Evolutionary conservation across 148 eudicot species (phyloP).

Genomic region (Silene latifolia): DNA sequence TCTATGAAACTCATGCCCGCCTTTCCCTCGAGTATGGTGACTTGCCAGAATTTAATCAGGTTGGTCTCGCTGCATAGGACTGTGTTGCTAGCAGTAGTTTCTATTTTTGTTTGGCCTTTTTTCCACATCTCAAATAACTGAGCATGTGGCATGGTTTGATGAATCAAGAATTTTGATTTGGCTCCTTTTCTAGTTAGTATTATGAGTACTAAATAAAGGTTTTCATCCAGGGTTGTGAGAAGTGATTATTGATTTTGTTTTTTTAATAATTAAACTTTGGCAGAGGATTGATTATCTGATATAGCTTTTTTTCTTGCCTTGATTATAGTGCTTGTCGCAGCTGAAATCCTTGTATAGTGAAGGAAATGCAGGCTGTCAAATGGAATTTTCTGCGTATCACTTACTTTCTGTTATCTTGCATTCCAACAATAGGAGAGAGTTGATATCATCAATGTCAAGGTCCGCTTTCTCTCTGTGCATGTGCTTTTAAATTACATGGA

Average conservation of each 20-base stretch:
- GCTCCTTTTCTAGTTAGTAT: not conserved
- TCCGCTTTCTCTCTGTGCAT: slow-evolving; percentile 12
- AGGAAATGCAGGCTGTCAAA: slow-evolving; percentile 75
- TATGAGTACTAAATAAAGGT: not conserved
- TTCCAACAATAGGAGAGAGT: slow-evolving; percentile 78
- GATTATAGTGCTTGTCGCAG: slow-evolving; percentile 88
- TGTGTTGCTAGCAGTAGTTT: not conserved
- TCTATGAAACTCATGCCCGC: slow-evolving; percentile 96
- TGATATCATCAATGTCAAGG: slow-evolving; percentile 91
- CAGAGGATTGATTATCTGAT: not conserved
- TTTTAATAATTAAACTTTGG: not conserved
- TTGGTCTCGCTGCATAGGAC: slow-evolving; percentile 23
- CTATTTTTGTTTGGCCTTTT: not conserved
- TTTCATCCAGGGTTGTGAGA: not conserved
- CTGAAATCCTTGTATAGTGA: slow-evolving; percentile 81
- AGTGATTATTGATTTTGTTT: not conserved
- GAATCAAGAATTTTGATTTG: not conserved
- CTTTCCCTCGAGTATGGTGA: slow-evolving; percentile 95
- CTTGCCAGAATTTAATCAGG: slow-evolving; percentile 93
- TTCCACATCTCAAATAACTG: not conserved
- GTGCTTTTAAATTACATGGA: not conserved
- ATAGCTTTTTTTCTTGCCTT: slow-evolving; percentile 20
- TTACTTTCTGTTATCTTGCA: slow-evolving; percentile 74
- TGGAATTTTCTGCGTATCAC: slow-evolving; percentile 94
- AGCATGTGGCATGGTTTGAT: not conserved